Base-by-base conservation (phyloP, 2,329 filamentous ascomycete species). In the Phialophora chinensis region DNA sequence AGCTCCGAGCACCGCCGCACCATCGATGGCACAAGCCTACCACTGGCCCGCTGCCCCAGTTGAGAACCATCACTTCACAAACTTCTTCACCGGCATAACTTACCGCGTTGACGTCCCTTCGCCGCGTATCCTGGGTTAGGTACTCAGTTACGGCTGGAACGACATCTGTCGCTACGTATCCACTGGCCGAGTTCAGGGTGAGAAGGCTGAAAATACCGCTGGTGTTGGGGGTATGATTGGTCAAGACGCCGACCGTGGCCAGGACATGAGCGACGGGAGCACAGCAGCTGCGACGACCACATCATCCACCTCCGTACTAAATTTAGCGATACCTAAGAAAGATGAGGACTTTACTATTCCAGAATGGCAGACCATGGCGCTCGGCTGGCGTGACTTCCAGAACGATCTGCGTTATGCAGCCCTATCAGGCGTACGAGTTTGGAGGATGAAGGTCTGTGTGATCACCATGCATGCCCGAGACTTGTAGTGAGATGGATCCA, bases 111-210 rank as follows among this genome's bases (percentile, higher is more conserved):
- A 62, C 17, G 27, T 60, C 20, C n/a, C 52, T n/a, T 14, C 60
- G 2, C 47, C 55, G 17, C 54, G 56, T 12, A 57, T 67, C 20
- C 20, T 69, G 10, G 65, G 63, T 31, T 66, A 63, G 35, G 59
- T 68, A 17, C 57, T 72, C 52, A 66, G 66, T 56, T 72, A 72
- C 49, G 68, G 70, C 11, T 72, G 68, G 68, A 70, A 69, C 47
- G 68, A 71, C 25, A 29, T 49, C n/a, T 55, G 57, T 31, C 66
- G 69, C 44, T 67, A 65, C 53, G 35, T 70, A 31, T 62, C 49
- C 5, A 63, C 65, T 3, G 68, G 68, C 11, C 66, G 61, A 10
- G 35, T 49, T 31, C 55, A 42, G n/a, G 20, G n/a, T 11, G 29
- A 8, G 10, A 20, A 11, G 23, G 25, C 11, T 27, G 20, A 7